Percentiles rank a stretch among this genome's conserved stretches.
phyloP scores from a whole-genome alignment of 768 basidiomycete genomes.

The Macrolepiota dolichaula region DNA sequence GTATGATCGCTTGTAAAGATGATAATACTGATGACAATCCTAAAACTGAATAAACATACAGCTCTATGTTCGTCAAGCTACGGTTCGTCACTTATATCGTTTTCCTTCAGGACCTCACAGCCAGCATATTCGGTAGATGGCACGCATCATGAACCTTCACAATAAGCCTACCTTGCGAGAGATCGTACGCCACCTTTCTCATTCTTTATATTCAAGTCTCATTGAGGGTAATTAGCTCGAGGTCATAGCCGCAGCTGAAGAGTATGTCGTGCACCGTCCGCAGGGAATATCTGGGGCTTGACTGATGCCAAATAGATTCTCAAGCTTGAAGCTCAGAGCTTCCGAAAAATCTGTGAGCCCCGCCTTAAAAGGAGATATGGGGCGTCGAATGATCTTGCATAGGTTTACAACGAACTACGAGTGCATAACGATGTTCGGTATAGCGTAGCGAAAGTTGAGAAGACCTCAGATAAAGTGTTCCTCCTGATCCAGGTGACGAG shows the following conservation, averaged over 20 bases:
- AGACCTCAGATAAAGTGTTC: slow-evolving; percentile 74
- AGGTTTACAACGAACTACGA: slow-evolving; percentile 55
- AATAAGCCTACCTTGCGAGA: slow-evolving; percentile 56
- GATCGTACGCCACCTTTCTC: slow-evolving; percentile 47
- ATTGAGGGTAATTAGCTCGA: slow-evolving; percentile 46
- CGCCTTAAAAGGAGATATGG: neutral
- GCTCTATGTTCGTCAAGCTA: slow-evolving; percentile 74
- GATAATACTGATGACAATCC: neutral
- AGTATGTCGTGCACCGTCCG: slow-evolving; percentile 37
- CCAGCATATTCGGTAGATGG: slow-evolving; percentile 47
- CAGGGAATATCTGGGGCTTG: neutral
- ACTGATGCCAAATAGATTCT: slow-evolving; percentile 43
- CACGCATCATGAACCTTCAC: slow-evolving; percentile 56
- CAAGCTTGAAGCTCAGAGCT: slow-evolving; percentile 62
- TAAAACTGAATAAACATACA: slow-evolving; percentile 1
- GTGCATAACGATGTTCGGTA: slow-evolving; percentile 79
- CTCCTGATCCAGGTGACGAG: slow-evolving; percentile 69
- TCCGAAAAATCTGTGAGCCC: slow-evolving; percentile 69
- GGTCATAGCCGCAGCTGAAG: slow-evolving; percentile 59
- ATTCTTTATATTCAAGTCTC: neutral
- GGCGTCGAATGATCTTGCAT: neutral
- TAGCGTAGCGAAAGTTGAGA: slow-evolving; percentile 65
- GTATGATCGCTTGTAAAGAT: slow-evolving; percentile 29
- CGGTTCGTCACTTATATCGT: slow-evolving; percentile 36
- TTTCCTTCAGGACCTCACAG: neutral